A percentile compares a stretch with the other conserved stretches of the same genome.
Conservation (phyloP, 306 rosid genomes). For the Dicorynia guianensis region DNA sequence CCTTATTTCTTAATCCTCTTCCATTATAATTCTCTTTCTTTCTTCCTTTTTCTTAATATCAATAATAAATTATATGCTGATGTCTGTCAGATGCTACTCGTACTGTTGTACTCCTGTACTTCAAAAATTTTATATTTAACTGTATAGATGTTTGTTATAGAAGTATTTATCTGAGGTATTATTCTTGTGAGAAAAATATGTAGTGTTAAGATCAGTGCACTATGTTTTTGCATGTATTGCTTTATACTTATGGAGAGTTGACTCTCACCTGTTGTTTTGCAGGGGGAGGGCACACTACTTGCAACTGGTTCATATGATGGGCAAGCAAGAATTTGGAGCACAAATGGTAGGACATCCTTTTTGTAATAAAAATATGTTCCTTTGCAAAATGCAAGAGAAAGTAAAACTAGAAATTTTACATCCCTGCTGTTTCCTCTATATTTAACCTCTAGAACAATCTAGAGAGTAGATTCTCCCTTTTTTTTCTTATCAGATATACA, state of each 20-base stretch:
- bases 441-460: too few species aligned
- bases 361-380: neutral
- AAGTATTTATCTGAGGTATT: conserved; percentile 8
- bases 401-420: neutral
- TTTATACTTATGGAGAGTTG: conserved; percentile 15
- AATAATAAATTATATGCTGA: neutral
- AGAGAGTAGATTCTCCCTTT: too few species aligned
- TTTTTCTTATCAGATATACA: too few species aligned
- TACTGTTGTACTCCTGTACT: conserved; percentile 11
- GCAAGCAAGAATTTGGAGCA: conserved; percentile 94
- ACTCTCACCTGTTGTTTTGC: conserved; percentile 19
- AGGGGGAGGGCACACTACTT: conserved; percentile 93
- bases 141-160: conserved; percentile 17
- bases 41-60: neutral
- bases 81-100: neutral
- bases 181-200: neutral
- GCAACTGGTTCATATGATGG: conserved; percentile 99
- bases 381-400: neutral
- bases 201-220: neutral
- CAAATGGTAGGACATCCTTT: conserved; percentile 63
- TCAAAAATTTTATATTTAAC: neutral
- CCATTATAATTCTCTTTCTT: neutral
- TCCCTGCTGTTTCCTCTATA: too few species aligned
- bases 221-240: conserved; percentile 20
- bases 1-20: neutral